Evolutionary conservation across 2,329 filamentous ascomycete species (phyloP).

Genomic region (Aspergillus sp.): DNA sequence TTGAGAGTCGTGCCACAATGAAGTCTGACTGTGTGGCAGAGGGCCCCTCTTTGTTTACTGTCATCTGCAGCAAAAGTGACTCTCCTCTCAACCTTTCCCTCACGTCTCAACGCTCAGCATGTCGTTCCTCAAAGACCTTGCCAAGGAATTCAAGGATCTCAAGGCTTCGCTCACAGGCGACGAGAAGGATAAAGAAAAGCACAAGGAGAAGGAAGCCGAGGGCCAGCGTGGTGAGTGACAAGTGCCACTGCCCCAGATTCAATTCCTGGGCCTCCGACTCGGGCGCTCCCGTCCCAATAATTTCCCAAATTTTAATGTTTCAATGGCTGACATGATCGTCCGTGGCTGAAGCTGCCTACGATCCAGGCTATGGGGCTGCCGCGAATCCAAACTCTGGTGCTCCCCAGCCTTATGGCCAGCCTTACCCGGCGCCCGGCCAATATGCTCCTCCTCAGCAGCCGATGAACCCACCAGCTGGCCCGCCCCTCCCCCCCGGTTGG

Average conservation of each 20-base stretch:
- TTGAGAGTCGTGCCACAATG: not conserved
- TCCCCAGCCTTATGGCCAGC: not conserved
- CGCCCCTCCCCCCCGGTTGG: constrained; percentile 6
- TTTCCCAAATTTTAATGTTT: no score
- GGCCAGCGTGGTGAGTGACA: not conserved
- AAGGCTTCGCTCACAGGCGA: constrained; percentile 1
- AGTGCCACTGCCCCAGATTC: no score
- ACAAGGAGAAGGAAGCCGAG: not conserved
- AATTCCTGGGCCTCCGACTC: no score
- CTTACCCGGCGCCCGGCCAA: not conserved
- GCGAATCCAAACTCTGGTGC: not conserved
- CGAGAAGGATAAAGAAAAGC: not conserved
- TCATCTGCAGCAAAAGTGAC: not conserved
- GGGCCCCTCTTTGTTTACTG: not conserved
- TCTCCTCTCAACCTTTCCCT: not conserved
- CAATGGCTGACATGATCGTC: not conserved
- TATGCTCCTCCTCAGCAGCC: not conserved
- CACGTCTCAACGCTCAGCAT: not conserved
- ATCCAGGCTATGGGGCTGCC: not conserved
- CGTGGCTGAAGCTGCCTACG: constrained; percentile 3
- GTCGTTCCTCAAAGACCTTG: constrained; percentile 2
- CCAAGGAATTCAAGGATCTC: constrained; percentile 10
- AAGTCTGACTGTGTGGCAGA: not conserved
- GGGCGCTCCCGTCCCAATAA: no score
- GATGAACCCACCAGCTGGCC: not conserved